Evolutionary conservation across 2,329 filamentous ascomycete species (phyloP).

Genomic region (Karstenula rhodostoma): DNA sequence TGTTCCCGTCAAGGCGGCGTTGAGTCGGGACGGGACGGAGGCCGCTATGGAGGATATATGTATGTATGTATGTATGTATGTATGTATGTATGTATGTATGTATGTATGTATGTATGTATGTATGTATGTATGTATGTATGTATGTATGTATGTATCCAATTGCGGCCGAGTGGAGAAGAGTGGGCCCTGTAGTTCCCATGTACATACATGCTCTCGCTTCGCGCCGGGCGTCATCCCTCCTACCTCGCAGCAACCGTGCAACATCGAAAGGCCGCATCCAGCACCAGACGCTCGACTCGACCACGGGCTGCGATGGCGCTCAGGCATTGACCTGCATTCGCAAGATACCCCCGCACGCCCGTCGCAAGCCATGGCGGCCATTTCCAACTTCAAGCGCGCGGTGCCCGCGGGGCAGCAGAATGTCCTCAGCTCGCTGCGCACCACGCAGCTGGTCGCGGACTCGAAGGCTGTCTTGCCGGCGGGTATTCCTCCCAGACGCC

Average conservation of each 20-base stretch:
- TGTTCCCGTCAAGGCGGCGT: neutral
- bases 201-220: neutral
- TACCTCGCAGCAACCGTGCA: neutral
- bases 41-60: too few relatives aligned
- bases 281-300: neutral
- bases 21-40: too few relatives aligned
- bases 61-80: too few relatives aligned
- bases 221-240: conserved; percentile 11
- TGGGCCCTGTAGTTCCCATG: neutral
- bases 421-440: conserved; percentile 79
- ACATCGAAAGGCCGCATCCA: neutral
- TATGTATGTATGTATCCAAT: too few relatives aligned
- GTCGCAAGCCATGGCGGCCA: conserved; percentile 41
- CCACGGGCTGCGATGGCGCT: neutral
- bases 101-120: too few relatives aligned
- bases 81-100: too few relatives aligned
- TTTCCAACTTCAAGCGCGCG: conserved; percentile 61
- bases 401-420: conserved; percentile 43
- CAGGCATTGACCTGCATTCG: neutral
- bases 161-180: neutral
- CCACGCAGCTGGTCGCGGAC: conserved; percentile 80
- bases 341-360: neutral
- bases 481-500: conserved; percentile 61
- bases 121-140: too few relatives aligned
- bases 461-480: conserved; percentile 82